These are phyloP conservation scores for Epichloe baconii DNA, from an alignment of 2,329 filamentous ascomycete genomes.

Conservation along the genomic window DNA sequence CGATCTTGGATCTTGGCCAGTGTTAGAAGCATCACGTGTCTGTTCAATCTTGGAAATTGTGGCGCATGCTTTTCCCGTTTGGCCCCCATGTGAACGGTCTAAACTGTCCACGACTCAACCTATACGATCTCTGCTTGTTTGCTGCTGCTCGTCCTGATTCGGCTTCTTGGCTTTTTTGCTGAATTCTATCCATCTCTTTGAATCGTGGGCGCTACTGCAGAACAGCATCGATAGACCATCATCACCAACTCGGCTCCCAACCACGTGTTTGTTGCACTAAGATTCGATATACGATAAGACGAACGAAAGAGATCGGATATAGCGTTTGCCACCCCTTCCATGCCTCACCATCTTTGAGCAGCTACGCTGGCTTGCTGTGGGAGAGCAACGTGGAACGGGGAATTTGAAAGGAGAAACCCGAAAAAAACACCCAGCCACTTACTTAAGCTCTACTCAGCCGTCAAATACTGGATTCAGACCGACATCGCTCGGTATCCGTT, in stretches of 20 bases:
- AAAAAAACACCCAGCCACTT: background rate
- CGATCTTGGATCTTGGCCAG: background rate
- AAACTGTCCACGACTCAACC: background rate
- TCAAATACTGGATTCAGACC: background rate
- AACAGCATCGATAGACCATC: background rate
- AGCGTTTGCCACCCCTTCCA: background rate
- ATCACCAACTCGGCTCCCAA: background rate
- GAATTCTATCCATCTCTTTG: background rate
- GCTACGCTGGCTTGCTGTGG: slow-evolving; percentile 1
- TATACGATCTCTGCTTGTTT: background rate
- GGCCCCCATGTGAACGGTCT: background rate
- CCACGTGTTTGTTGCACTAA: background rate
- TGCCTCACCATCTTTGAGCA: background rate
- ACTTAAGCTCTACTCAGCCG: background rate
- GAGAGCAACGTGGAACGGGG: background rate
- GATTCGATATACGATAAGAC: background rate
- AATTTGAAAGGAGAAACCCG: background rate
- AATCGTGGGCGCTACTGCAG: background rate
- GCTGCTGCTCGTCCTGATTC: background rate
- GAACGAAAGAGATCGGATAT: background rate
- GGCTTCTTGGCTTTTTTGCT: background rate
- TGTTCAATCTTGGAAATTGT: background rate
- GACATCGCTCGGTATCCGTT: background rate
- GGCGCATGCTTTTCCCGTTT: slow-evolving; percentile 1
- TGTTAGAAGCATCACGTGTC: background rate